phyloP scores from a whole-genome alignment of 2,329 filamentous ascomycete genomes.

The Trichoderma breve region DNA sequence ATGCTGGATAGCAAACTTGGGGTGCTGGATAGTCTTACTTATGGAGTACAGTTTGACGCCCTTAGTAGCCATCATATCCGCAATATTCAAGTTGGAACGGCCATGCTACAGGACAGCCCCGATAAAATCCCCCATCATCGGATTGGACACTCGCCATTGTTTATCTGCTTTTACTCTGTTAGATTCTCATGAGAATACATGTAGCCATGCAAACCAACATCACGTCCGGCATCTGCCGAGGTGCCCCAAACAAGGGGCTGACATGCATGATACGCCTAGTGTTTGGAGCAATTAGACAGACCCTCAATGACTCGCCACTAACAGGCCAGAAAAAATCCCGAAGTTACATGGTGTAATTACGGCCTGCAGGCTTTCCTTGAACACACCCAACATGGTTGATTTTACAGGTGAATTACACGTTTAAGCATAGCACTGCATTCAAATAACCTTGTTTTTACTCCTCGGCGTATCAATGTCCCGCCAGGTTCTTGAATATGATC shows the following conservation, averaged over 20 bases:
- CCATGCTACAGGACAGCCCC: not conserved
- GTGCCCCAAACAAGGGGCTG: not conserved
- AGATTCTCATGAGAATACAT: not conserved
- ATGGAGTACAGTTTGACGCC: no score
- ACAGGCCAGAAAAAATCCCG: not conserved
- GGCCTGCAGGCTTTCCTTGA: not conserved
- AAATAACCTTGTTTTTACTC: not conserved
- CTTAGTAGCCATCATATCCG: no score
- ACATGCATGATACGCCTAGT: slow-evolving; percentile 8
- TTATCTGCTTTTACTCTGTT: not conserved
- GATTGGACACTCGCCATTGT: not conserved
- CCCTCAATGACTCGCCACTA: slow-evolving; percentile 1
- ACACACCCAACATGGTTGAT: not conserved
- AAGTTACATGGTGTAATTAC: not conserved
- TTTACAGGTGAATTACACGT: not conserved
- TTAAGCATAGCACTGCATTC: not conserved
- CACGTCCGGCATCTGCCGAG: not conserved
- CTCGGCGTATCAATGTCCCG: not conserved
- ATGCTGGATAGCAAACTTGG: no score
- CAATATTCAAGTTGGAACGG: no score
- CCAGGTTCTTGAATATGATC: not conserved
- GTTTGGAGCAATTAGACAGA: not conserved
- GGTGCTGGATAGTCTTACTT: no score
- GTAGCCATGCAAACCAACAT: not conserved
- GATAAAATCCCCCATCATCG: not conserved